Conservation (phyloP, 108 stramenopile genomes). For the Nannochloropsis gaditana region DNA sequence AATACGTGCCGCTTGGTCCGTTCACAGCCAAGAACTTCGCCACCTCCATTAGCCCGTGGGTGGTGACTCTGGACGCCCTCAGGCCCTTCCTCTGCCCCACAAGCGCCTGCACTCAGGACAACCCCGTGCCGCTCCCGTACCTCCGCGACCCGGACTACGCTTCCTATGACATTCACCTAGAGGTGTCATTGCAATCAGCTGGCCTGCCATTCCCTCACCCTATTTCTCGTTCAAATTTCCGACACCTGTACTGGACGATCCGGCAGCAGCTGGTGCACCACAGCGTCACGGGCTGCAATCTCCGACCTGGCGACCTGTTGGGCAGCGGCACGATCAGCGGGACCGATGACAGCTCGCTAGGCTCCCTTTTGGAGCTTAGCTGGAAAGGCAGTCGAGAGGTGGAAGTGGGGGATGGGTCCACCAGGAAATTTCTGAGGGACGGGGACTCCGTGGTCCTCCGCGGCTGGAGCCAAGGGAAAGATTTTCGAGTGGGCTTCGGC, state of each 20-base stretch:
- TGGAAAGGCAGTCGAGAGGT: constrained; percentile 73
- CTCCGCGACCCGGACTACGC: constrained; percentile 57
- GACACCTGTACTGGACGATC: constrained; percentile 77
- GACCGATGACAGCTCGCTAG: constrained; percentile 57
- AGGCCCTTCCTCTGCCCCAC: constrained; percentile 63
- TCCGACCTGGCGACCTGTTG: constrained; percentile 76
- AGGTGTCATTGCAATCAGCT: constrained; percentile 60
- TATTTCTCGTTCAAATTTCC: constrained; percentile 67
- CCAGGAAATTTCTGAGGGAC: constrained; percentile 74
- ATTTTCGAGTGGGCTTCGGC: constrained; percentile 62
- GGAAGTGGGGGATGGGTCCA: constrained; percentile 50
- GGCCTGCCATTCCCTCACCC: constrained; percentile 44
- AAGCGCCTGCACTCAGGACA: constrained; percentile 49
- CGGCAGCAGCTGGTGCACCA: constrained; percentile 84
- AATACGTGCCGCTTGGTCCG: constrained; percentile 89
- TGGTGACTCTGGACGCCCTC: constrained; percentile 73
- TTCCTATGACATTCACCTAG: constrained; percentile 68
- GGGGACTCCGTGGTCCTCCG: constrained; percentile 73
- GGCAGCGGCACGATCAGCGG: constrained; percentile 79
- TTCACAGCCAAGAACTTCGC: constrained; percentile 87
- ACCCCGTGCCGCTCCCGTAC: constrained; percentile 69
- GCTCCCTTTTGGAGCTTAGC: constrained; percentile 77
- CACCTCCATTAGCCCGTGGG: constrained; percentile 80
- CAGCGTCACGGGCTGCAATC: constrained; percentile 75
- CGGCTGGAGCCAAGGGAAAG: constrained; percentile 64